Evolutionary conservation across 768 basidiomycete genomes (phyloP), one percentile per base, ranked within the genome.

Genomic region (Rhodotorula kratochvilovae): DNA sequence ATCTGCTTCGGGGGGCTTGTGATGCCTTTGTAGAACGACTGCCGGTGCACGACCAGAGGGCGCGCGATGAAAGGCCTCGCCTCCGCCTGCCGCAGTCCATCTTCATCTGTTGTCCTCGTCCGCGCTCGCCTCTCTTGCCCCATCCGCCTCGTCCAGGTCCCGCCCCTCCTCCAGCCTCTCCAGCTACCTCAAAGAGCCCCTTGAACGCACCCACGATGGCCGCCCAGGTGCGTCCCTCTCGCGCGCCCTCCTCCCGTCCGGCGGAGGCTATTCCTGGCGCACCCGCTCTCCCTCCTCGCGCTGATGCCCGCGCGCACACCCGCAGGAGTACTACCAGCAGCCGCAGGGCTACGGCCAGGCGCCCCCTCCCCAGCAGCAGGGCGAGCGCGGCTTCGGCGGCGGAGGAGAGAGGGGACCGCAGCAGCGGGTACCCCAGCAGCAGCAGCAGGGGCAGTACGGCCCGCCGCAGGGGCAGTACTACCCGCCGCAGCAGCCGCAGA

Each of bases 381-480:
- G 59, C 13, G 54, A 55, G 31, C 54, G 54, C 29, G 54, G 54
- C 54, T 21, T 55, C 29, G 33, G 33, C 15, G 31, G 31, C 55
- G 33, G 35, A 16, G 33, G 33, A 21, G n/a, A n/a, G n/a, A n/a
- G n/a, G n/a, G 36, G 25, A 8, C 56, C 36, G 35, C 56, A 57
- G 25, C 56, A 57, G 51, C 35, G 53, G 69, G 21, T 43, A 61
- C 56, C 69, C 63, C 69, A 70, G 29, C 64, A 66, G 42, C 54
- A 29, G 25, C 51, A 66, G 36, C 50, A 59, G 31, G 56, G 29
- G 45, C 39, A 29, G 31, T 15, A n/a, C 23, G 29, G 17, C 33
- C 29, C 25, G 57, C 33, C 57, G 53, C 36, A 54, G 63, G 25
- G 13, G 7, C 36, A 21, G 5, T 42, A 61, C 63, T 63, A 63